These are phyloP conservation scores for Pichia kluyveri DNA, from an alignment of 805 yeast species.

Conservation along the genomic window DNA sequence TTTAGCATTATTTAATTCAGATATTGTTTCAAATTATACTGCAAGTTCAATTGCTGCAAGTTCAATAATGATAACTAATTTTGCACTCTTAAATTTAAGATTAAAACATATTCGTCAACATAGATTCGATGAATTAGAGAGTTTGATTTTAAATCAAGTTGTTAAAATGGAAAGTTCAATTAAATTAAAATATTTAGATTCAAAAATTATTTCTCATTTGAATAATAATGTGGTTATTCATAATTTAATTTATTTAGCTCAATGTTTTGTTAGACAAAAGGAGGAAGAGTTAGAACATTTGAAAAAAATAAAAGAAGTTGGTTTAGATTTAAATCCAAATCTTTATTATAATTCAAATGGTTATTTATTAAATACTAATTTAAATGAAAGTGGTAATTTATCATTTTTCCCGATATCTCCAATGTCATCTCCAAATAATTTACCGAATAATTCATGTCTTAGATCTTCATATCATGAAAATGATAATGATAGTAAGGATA, in stretches of 20 bases:
- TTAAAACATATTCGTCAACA: conserved; percentile 23
- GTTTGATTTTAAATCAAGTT: conserved; percentile 17
- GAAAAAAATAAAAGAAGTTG: conserved; percentile 4
- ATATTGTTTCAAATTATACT: conserved; percentile 42
- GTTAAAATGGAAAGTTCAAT: conserved; percentile 19
- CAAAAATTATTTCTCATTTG: conserved; percentile 7
- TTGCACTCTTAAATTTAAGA: conserved; percentile 34
- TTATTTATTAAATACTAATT: background rate
- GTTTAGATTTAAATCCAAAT: conserved; percentile 4
- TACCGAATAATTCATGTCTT: conserved; percentile 7
- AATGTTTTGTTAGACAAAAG: conserved; percentile 17
- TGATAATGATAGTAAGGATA: conserved; percentile 6
- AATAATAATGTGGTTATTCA: conserved; percentile 15
- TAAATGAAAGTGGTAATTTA: conserved; percentile 1
- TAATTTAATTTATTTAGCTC: conserved; percentile 20
- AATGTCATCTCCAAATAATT: conserved; percentile 23
- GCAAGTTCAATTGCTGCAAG: conserved; percentile 42
- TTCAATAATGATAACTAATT: conserved; percentile 37
- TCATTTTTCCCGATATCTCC: conserved; percentile 18
- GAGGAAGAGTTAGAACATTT: conserved; percentile 11
- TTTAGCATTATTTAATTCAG: conserved; percentile 53
- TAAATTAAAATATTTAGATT: conserved; percentile 19
- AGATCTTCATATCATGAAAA: background rate
- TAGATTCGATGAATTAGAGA: conserved; percentile 25
- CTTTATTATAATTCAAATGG: conserved; percentile 4